These are phyloP conservation scores for Hypholoma sublateritium DNA, from an alignment of 768 basidiomycete species.

Conservation along the genomic window DNA sequence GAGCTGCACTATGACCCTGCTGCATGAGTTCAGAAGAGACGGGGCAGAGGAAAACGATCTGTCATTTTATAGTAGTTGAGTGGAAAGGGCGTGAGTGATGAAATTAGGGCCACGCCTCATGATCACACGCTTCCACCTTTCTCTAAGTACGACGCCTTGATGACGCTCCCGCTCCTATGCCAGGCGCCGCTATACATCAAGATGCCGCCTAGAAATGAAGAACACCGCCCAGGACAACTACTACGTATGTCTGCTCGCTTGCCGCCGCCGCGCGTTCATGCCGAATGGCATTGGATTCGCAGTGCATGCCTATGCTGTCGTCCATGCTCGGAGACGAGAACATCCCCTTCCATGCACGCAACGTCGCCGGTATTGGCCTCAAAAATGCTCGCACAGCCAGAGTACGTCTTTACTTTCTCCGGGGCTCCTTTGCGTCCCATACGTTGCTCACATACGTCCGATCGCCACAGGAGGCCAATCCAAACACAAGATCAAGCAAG, in stretches of 20 bases:
- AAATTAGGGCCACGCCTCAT: constrained; percentile 7
- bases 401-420: constrained; percentile 4
- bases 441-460: constrained; percentile 19
- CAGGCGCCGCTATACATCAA: constrained; percentile 82
- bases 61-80: constrained; percentile 40
- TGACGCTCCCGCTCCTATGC: constrained; percentile 16
- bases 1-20: constrained; percentile 59
- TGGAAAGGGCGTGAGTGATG: constrained; percentile 20
- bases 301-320: too few relatives aligned
- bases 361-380: too few relatives aligned
- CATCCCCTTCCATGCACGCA: too few relatives aligned
- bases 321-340: constrained; percentile 9
- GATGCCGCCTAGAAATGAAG: constrained; percentile 57
- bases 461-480: too few relatives aligned
- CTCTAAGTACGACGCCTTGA: constrained; percentile 10
- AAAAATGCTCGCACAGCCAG: too few relatives aligned
- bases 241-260: too few relatives aligned
- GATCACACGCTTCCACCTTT: background rate
- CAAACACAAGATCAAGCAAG: constrained; percentile 84
- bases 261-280: too few relatives aligned
- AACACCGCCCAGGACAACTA: constrained; percentile 34
- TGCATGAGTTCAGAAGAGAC: constrained; percentile 29
- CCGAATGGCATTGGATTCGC: too few relatives aligned
- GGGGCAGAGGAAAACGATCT: constrained; percentile 40
- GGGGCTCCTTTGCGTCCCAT: constrained; percentile 17